Evolutionary conservation across 805 yeast genomes (phyloP).

Genomic region (Suhomyces emberorum): DNA sequence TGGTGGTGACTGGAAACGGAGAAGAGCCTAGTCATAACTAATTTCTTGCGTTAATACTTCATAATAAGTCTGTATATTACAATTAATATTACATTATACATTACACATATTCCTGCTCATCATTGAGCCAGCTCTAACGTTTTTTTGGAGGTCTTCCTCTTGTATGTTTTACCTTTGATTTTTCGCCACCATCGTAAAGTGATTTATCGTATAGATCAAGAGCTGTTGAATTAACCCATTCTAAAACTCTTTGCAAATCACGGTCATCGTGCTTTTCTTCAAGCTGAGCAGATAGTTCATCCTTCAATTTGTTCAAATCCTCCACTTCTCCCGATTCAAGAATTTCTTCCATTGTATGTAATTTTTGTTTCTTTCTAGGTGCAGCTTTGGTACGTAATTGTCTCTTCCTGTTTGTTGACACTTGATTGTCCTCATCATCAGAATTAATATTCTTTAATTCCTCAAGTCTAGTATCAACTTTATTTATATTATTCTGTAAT

Average conservation of each 20-base stretch:
- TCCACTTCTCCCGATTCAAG: slow-evolving; percentile 24
- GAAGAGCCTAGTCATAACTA: background rate
- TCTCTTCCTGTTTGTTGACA: slow-evolving; percentile 18
- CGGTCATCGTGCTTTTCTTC: slow-evolving; percentile 34
- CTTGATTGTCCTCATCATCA: slow-evolving; percentile 23
- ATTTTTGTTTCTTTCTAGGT: slow-evolving; percentile 35
- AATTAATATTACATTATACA: background rate
- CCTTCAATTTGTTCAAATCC: slow-evolving; percentile 22
- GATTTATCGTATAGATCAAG: slow-evolving; percentile 47
- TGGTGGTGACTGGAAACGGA: background rate
- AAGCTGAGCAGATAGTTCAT: slow-evolving; percentile 29
- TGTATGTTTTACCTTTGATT: slow-evolving; percentile 17
- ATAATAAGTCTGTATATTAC: no score
- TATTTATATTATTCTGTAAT: slow-evolving; percentile 37
- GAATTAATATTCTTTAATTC: slow-evolving; percentile 29
- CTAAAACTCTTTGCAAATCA: slow-evolving; percentile 45
- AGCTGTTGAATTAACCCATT: slow-evolving; percentile 64
- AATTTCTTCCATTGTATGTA: slow-evolving; percentile 26
- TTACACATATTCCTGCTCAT: background rate
- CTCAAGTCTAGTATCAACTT: slow-evolving; percentile 21
- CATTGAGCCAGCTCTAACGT: no score
- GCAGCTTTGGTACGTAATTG: slow-evolving; percentile 22
- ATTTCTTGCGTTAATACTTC: no score
- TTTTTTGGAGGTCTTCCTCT: slow-evolving; percentile 13
- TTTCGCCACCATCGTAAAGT: slow-evolving; percentile 56